These are phyloP conservation scores for Debaryomyces nepalensis DNA, from an alignment of 1,139 yeast species.

Conservation along the genomic window DNA sequence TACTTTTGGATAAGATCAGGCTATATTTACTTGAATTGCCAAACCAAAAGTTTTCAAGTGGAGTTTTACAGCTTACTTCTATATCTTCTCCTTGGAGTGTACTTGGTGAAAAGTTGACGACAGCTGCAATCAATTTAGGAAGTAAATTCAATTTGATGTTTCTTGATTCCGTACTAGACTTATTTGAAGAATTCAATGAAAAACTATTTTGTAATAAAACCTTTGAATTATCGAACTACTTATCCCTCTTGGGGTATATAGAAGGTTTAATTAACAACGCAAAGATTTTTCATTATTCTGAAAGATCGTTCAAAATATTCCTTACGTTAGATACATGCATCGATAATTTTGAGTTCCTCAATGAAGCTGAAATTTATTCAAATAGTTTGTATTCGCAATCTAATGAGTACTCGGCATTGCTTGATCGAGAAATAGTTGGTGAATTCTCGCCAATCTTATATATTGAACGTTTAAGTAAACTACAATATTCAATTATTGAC, in stretches of 20 bases:
- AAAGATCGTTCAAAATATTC: constrained; percentile 38
- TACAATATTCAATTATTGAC: constrained; percentile 40
- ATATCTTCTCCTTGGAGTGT: constrained; percentile 44
- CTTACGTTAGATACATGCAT: constrained; percentile 41
- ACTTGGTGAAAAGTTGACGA: constrained; percentile 40
- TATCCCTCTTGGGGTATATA: constrained; percentile 51
- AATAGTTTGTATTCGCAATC: constrained; percentile 28
- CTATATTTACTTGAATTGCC: constrained; percentile 65
- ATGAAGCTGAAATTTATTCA: constrained; percentile 43
- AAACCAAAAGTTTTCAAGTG: constrained; percentile 45
- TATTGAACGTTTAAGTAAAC: constrained; percentile 47
- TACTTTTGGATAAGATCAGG: constrained; percentile 56
- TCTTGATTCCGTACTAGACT: constrained; percentile 32
- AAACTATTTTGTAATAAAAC: constrained; percentile 26
- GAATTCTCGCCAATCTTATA: constrained; percentile 49
- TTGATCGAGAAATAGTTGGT: constrained; percentile 36
- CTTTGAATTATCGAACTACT: constrained; percentile 41
- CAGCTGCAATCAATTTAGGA: constrained; percentile 44
- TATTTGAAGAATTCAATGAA: constrained; percentile 36
- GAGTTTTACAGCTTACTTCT: constrained; percentile 27
- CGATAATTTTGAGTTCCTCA: constrained; percentile 47
- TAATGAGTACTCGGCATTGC: constrained; percentile 28
- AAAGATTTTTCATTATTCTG: constrained; percentile 33
- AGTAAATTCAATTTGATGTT: constrained; percentile 32
- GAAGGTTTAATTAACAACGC: constrained; percentile 46